Base-by-base conservation (phyloP, 352 stramenopile species). In the Thalassiosira tumida region DNA sequence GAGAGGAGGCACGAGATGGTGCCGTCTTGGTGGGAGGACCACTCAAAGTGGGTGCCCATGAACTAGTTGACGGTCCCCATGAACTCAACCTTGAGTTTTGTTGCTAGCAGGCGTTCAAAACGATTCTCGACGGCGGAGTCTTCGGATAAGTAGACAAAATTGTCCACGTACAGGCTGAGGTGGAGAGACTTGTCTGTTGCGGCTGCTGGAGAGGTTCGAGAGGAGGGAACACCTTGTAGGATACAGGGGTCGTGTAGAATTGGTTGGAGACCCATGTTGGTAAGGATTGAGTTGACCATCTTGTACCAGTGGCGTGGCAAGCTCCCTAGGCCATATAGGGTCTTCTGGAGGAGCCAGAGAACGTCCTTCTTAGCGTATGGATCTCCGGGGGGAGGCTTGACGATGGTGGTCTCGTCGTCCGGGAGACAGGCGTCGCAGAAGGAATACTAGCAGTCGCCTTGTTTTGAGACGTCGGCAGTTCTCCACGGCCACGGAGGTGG, bases 71-170 rank as follows among this genome's bases (percentile, higher is more conserved):
- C 79, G 0, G 38, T 59, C 31, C 89, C 90, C 81, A 93, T 94
- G 65, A 94, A 94, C 26, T 93, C 86, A 17, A 94, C 77, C 0
- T 65, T 76, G 4, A 93, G 31, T 2, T 84, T 70, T 24, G 26
- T 59, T 7, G 41, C 47, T 40, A 91, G 77, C 38, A 82, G 4
- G 21, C 31, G 51, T 26, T 88, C 67, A 74, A 93, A 93, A 29
- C 50, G n/a, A 0, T 59, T 41, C 40, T 93, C 88, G 13, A 91
- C 78, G 2, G 21, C 78, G 40, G 87, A 43, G 37, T 29, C 50
- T 0, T 29, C n/a, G 0, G 78, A 91, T 41, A 89, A 93, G 64
- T 86, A 93, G 0, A 93, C 59, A 50, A 93, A 91, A 62, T 93
- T 76, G 81, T 93, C 88, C 21, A 93, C 78, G 29, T 93, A 93